Evolutionary conservation across 495 filamentous ascomycete species (phyloP).

Genomic region (Neurospora intermedia): DNA sequence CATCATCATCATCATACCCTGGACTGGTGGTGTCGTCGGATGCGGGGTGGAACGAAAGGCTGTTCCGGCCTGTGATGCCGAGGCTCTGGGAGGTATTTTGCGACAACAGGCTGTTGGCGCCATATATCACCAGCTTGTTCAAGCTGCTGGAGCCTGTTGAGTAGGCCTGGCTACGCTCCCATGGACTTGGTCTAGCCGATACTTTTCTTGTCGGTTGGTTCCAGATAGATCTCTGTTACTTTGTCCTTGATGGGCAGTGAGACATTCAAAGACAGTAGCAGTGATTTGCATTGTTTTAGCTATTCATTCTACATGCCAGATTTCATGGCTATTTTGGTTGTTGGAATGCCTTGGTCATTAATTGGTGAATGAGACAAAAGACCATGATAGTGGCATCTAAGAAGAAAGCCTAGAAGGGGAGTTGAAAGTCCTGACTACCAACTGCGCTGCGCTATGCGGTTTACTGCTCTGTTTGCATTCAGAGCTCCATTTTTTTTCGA

Average conservation of each 20-base stretch:
- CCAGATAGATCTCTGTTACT: not conserved
- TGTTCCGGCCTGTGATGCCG: conserved; percentile 40
- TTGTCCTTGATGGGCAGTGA: not conserved
- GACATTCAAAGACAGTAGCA: not conserved
- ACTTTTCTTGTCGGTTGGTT: not conserved
- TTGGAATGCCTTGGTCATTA: not conserved
- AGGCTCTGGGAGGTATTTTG: conserved; percentile 43
- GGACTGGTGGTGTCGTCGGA: conserved; percentile 5
- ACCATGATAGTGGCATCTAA: not conserved
- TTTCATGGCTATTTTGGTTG: not conserved
- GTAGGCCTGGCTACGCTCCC: not conserved
- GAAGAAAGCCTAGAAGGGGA: not conserved
- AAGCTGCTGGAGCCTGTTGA: conserved; percentile 13
- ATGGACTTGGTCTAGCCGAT: not conserved
- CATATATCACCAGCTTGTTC: conserved; percentile 18
- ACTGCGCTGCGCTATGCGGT: not conserved
- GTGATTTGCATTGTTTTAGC: not conserved
- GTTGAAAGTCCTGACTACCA: not conserved
- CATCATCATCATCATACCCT: not conserved
- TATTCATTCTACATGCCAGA: not conserved
- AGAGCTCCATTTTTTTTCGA: not conserved
- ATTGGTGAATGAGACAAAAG: not conserved
- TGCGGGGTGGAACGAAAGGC: conserved; percentile 36
- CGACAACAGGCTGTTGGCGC: conserved; percentile 39
- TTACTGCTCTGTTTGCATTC: not conserved